phyloP scores from a whole-genome alignment of 179 eudicot species.

The Vitellaria paradoxa region DNA sequence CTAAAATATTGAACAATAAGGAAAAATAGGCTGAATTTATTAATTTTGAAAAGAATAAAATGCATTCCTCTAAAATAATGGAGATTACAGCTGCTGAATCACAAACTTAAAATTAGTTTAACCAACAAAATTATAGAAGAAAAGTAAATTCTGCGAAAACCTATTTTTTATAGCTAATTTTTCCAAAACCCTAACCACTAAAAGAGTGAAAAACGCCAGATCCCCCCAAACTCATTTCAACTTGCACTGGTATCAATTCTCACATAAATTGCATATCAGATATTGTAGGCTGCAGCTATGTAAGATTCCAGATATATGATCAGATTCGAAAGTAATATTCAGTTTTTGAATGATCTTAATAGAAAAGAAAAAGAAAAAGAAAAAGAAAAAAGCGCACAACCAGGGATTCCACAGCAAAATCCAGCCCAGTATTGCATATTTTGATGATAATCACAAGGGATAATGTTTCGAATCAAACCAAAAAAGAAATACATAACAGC shows the following conservation, averaged over 20 bases:
- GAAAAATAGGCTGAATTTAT: background rate
- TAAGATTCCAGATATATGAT: no score
- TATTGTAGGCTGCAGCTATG: background rate
- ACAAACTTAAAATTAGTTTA: background rate
- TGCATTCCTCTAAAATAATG: background rate
- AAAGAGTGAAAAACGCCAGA: background rate
- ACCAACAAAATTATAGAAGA: background rate
- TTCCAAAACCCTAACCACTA: background rate
- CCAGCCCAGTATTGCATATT: background rate
- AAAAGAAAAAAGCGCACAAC: background rate
- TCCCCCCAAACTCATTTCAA: background rate
- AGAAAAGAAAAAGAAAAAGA: background rate
- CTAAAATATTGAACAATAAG: background rate
- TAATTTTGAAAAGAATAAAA: background rate
- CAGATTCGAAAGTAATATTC: no score
- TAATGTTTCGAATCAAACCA: background rate
- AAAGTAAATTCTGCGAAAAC: no score
- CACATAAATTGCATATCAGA: background rate
- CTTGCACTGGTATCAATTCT: background rate
- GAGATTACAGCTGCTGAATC: background rate
- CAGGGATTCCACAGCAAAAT: background rate
- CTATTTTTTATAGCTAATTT: background rate
- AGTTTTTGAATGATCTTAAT: background rate
- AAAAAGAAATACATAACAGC: background rate
- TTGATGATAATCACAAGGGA: background rate